Conservation (phyloP, 768 basidiomycete genomes). For the Suillus ampliporus region DNA sequence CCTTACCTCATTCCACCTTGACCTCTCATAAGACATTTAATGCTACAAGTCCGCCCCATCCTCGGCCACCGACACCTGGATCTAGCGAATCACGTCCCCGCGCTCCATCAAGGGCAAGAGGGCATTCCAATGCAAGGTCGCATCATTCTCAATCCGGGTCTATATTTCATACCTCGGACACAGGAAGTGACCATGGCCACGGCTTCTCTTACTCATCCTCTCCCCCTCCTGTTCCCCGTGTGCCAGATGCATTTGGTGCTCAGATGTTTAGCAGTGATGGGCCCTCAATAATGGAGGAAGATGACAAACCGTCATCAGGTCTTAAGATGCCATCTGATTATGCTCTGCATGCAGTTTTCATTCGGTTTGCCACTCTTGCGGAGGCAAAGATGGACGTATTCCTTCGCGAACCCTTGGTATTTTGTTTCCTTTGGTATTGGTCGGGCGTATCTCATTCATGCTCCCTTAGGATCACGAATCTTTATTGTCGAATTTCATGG, state of each 20-base stretch:
- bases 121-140: slow-evolving; percentile 69
- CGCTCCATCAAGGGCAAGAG: slow-evolving; percentile 52
- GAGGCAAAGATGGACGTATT: slow-evolving; percentile 83
- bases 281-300: slow-evolving; percentile 59
- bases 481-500: slow-evolving; percentile 69
- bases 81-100: slow-evolving; percentile 48
- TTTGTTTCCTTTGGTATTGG: slow-evolving; percentile 30
- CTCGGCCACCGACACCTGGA: slow-evolving; percentile 66
- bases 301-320: slow-evolving; percentile 70
- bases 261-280: slow-evolving; percentile 54
- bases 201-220: slow-evolving; percentile 50
- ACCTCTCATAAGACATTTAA: slow-evolving; percentile 45
- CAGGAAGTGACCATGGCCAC: slow-evolving; percentile 71
- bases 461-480: slow-evolving; percentile 69
- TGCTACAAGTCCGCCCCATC: slow-evolving; percentile 56
- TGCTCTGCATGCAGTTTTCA: slow-evolving; percentile 87
- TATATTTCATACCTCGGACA: slow-evolving; percentile 70
- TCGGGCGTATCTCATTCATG: not conserved
- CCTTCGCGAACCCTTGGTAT: slow-evolving; percentile 68
- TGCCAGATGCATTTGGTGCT: slow-evolving; percentile 65
- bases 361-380: slow-evolving; percentile 80
- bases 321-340: slow-evolving; percentile 88
- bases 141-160: slow-evolving; percentile 82
- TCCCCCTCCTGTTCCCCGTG: slow-evolving; percentile 80
- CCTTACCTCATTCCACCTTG: slow-evolving; percentile 58